Evolutionary conservation across 805 yeast species (phyloP), one percentile per base, ranked within the genome.

Genomic region (Schwanniomyces yamadae): DNA sequence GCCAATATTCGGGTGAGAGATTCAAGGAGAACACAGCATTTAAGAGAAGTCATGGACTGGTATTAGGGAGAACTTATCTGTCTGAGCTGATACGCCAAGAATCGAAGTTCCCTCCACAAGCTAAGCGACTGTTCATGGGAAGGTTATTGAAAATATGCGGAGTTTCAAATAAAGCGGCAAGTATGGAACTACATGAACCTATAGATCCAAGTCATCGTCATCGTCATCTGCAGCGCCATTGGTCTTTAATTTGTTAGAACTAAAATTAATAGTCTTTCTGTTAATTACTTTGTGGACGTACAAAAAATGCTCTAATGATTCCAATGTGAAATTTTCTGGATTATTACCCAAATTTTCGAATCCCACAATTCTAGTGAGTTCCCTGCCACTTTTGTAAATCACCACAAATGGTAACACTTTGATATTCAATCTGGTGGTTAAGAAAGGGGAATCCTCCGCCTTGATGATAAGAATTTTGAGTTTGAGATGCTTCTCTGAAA

Each of bases 351-450:
- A 59, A 21, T 74, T 71, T 34, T 80, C 81, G 49, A 87, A 82
- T 5, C 96, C 96, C 4, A 85, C 71, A 4, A 85, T 50, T 41
- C 86, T 61, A 10, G 72, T 69, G 4, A 65, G 52, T 47, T 84
- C 91, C 28, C 69, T 57, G 1, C 90, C 90, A 23, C 73, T 63
- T 9, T 61, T 63, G 50, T 81, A 87, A 6, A 78, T 65, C 2
- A 83, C 57, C 2, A 86, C 79, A 45, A 80, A 81, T 0, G 96
- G 96, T 4, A 87, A 64, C 8, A 82, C 79, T 52, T 82, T 77
- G 33, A 88, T 69, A 3, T 67, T 63, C 25, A 88, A 67, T 50
- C 77, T 79, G 2, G 77, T 61, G 4, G 79, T 87, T 29, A 88
- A 61, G 50, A 87, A 87, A 3, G 95, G 89, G 1, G 90, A 84